Evolutionary conservation across 2,329 filamentous ascomycete species (phyloP), one percentile per base, ranked within the genome.

Genomic region (Botryotinia narcissicola): DNA sequence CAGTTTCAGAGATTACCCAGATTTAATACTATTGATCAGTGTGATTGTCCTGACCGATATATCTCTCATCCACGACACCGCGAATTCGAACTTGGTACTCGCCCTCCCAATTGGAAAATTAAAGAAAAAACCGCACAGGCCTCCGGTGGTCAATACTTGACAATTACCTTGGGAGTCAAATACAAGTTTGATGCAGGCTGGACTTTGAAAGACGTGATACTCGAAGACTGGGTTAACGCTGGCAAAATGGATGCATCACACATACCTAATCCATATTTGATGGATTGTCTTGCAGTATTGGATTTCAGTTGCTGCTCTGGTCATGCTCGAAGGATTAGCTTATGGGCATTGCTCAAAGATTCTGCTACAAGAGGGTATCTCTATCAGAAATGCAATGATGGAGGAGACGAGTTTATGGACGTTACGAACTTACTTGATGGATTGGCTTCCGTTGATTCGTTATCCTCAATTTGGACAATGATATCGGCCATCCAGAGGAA

Each of bases 181-280:
- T 72, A 71, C 40, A 74, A 74, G 29, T 74, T 72, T 46, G 66
- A 74, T 44, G 37, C 73, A 20, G 69, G 69, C 20, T 74, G 73
- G 73, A 74, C 42, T 22, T 59, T 74, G 29, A 74, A 74, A 72
- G 73, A 74, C 32, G 70, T 62, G 7, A 72, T 74, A 35, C 16
- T 74, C 2, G 37, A 67, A 32, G 40, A 37, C 29, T 74, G 62
- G 73, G 22, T 69, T 1, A 29, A 72, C 18, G 57, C 54, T 35
- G 12, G 29, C 10, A 44, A 37, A n/a, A 14, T 6, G 16, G 63
- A 74, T 25, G 9, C 2, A 35, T 62, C 70, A 4, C 62, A 68
- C 6, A 25, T 25, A 0, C 62, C 42, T 4, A 54, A 37, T 46
- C 62, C 57, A 22, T 51, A 57, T 54, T 71, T 71, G 7, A 18